These are phyloP conservation scores for Geotrichum siamense DNA, from an alignment of 1,139 yeast species.

Conservation along the genomic window DNA sequence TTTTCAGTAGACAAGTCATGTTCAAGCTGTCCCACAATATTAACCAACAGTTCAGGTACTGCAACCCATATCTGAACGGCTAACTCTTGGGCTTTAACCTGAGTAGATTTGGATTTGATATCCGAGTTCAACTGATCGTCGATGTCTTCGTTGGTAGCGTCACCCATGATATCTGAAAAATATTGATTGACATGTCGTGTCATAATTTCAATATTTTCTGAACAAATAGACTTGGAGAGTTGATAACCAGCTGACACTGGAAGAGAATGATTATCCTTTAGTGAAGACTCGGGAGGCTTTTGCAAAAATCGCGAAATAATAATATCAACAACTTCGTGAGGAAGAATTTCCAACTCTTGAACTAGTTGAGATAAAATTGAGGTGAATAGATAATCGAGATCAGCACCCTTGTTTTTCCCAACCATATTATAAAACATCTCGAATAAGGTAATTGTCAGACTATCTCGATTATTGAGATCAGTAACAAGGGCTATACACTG, in stretches of 20 bases:
- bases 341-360: conserved; percentile 65
- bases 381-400: conserved; percentile 49
- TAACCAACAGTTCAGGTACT: conserved; percentile 65
- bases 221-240: conserved; percentile 62
- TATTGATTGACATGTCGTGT: conserved; percentile 73
- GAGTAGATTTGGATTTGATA: conserved; percentile 5
- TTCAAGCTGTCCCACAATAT: conserved; percentile 73
- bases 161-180: conserved; percentile 59
- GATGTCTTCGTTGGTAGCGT: conserved; percentile 29
- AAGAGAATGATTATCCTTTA: conserved; percentile 27
- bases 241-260: conserved; percentile 52
- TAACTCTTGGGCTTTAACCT: conserved; percentile 43
- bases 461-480: conserved; percentile 60
- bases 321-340: conserved; percentile 53
- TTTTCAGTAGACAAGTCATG: conserved; percentile 70
- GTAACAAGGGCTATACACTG: conserved; percentile 72
- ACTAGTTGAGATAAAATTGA: conserved; percentile 72
- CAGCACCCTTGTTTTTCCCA: conserved; percentile 20
- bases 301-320: conserved; percentile 50
- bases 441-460: conserved; percentile 51
- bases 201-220: conserved; percentile 63
- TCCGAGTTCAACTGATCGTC: conserved; percentile 26
- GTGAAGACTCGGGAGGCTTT: conserved; percentile 35
- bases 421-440: conserved; percentile 52
- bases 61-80: conserved; percentile 67